These are phyloP conservation scores for Phaseolus coccineus DNA, from an alignment of 331 rosid species.

Conservation along the genomic window DNA sequence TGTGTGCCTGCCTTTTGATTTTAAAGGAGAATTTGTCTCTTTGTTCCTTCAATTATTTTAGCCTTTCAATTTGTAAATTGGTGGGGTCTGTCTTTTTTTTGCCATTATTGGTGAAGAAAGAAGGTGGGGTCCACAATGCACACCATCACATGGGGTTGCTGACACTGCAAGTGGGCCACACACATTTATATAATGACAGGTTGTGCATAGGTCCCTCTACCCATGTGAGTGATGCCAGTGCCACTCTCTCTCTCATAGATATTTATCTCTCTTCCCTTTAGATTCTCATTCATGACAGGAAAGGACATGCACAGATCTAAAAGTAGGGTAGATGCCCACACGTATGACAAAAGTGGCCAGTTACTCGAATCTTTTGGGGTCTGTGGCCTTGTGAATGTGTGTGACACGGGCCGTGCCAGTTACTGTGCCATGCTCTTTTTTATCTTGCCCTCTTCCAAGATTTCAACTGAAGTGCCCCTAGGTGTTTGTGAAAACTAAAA, in stretches of 20 bases:
- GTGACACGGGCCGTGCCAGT: constrained; percentile 41
- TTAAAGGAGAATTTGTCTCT: constrained; percentile 51
- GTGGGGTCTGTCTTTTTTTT: constrained; percentile 51
- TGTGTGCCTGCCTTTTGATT: neutral
- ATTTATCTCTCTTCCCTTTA: constrained; percentile 8
- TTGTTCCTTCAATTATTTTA: constrained; percentile 38
- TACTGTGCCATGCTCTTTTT: constrained; percentile 23
- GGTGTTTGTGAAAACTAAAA: constrained; percentile 37
- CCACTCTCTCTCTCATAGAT: constrained; percentile 45
- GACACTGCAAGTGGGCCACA: constrained; percentile 65
- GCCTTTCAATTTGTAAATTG: constrained; percentile 16
- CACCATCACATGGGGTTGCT: constrained; percentile 72
- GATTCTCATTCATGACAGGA: constrained; percentile 47
- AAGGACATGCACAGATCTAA: constrained; percentile 63
- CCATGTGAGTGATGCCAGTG: constrained; percentile 73
- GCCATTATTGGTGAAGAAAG: constrained; percentile 52
- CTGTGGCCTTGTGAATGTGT: constrained; percentile 51
- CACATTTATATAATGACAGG: constrained; percentile 63
- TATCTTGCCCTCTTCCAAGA: neutral
- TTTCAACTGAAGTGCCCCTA: neutral
- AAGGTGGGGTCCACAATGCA: constrained; percentile 44
- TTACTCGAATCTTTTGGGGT: constrained; percentile 71
- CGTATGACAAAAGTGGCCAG: constrained; percentile 85
- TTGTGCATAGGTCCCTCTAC: constrained; percentile 65
- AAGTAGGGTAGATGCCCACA: constrained; percentile 67